Conservation (phyloP, 1,284 basidiomycete species). For the Laetiporus sulphureus region DNA sequence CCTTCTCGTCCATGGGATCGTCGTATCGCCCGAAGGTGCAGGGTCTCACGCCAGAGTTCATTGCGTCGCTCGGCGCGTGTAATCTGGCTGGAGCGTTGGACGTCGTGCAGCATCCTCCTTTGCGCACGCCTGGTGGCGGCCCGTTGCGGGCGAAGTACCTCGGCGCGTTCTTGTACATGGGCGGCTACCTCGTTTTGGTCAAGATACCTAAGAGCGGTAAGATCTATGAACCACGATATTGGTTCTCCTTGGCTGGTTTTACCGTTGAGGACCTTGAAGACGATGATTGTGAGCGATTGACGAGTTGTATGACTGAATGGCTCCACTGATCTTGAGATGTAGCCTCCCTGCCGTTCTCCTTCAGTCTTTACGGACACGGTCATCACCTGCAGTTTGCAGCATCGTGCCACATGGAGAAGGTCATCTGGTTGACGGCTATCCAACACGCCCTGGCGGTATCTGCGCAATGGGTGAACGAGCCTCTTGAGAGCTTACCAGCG, state of each 20-base stretch:
- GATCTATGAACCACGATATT: constrained; percentile 81
- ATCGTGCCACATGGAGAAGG: constrained; percentile 76
- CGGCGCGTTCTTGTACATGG: constrained; percentile 82
- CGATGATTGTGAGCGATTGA: constrained; percentile 49
- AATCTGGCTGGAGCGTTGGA: constrained; percentile 78
- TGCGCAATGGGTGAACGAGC: constrained; percentile 50
- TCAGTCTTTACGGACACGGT: constrained; percentile 61
- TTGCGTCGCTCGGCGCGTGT: constrained; percentile 68
- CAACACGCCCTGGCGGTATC: constrained; percentile 34
- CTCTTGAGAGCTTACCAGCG: constrained; percentile 48
- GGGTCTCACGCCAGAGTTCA: constrained; percentile 42
- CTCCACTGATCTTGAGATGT: constrained; percentile 3
- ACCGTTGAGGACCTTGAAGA: constrained; percentile 65
- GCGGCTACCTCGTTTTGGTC: constrained; percentile 79
- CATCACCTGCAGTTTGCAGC: constrained; percentile 82
- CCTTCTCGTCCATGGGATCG: too few species aligned
- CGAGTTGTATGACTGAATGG: background rate
- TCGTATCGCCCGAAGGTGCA: constrained; percentile 5
- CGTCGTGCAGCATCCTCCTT: constrained; percentile 56
- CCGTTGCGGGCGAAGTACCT: constrained; percentile 74
- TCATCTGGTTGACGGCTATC: constrained; percentile 73
- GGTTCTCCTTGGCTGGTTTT: constrained; percentile 73
- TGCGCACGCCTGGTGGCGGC: constrained; percentile 5
- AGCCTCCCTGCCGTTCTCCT: constrained; percentile 77
- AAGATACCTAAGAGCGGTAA: constrained; percentile 74